phyloP scores from a whole-genome alignment of 345 rosid species.

The Gossypium thurberi region DNA sequence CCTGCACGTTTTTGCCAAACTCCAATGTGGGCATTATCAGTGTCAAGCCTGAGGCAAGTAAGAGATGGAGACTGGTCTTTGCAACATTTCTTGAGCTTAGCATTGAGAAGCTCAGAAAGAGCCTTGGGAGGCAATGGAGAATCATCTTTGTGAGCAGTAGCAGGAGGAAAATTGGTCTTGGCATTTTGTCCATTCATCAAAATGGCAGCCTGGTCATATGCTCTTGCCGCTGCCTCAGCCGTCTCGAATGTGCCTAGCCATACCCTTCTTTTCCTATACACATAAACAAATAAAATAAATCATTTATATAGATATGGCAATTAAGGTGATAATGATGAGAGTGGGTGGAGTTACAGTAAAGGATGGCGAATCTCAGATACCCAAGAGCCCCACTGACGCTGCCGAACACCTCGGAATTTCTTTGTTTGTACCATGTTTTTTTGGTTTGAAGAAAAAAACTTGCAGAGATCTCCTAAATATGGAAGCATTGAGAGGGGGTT shows the following conservation, averaged over 20 bases:
- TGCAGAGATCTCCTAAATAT: conserved; percentile 10
- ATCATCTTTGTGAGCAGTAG: background rate
- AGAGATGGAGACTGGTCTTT: conserved; percentile 54
- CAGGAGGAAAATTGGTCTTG: conserved; percentile 54
- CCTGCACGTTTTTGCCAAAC: conserved; percentile 80
- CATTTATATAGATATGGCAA: background rate
- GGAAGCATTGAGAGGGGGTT: background rate
- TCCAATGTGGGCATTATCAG: conserved; percentile 56
- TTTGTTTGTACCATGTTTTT: conserved; percentile 49
- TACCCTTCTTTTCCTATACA: conserved; percentile 58
- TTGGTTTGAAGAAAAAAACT: background rate
- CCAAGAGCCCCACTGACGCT: conserved; percentile 95
- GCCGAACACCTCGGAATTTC: conserved; percentile 83
- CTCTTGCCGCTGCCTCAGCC: conserved; percentile 71
- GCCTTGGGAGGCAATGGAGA: conserved; percentile 30
- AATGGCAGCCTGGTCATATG: conserved; percentile 65
- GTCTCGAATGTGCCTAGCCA: conserved; percentile 87
- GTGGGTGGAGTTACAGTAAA: conserved; percentile 40
- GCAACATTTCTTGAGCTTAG: conserved; percentile 53
- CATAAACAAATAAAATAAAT: background rate
- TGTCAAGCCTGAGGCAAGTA: conserved; percentile 75
- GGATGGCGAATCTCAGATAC: conserved; percentile 85
- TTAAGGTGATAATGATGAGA: conserved; percentile 14
- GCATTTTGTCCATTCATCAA: conserved; percentile 70
- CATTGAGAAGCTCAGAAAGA: conserved; percentile 42